These are phyloP conservation scores for Suillus lakei DNA, from an alignment of 768 basidiomycete genomes.

Conservation along the genomic window DNA sequence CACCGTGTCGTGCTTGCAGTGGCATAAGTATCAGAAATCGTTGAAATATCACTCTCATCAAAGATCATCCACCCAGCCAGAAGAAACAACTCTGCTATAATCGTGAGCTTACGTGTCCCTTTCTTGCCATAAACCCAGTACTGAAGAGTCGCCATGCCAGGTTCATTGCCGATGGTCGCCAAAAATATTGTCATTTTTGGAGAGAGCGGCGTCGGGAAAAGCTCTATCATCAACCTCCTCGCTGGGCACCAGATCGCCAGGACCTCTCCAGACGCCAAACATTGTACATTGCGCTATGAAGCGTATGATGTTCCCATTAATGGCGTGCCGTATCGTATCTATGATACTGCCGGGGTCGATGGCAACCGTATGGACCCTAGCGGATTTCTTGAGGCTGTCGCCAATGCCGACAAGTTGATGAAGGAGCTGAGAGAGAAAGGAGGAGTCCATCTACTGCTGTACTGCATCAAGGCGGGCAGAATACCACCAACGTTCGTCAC, in stretches of 20 bases:
- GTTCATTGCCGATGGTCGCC: not conserved
- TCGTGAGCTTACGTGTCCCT: too few species aligned
- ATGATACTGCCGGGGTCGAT: slow-evolving; percentile 6
- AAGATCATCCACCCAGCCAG: too few species aligned
- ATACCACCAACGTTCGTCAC: slow-evolving; percentile 29
- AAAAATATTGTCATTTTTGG: slow-evolving; percentile 20
- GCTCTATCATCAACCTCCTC: slow-evolving; percentile 29
- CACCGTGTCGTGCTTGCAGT: too few species aligned
- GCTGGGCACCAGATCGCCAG: slow-evolving; percentile 31
- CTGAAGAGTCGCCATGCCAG: too few species aligned
- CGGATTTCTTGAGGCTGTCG: slow-evolving; percentile 30
- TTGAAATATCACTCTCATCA: too few species aligned
- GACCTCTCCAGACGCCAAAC: slow-evolving; percentile 37
- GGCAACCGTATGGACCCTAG: not conserved
- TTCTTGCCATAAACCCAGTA: too few species aligned
- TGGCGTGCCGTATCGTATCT: slow-evolving; percentile 20
- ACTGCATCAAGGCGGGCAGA: slow-evolving; percentile 34
- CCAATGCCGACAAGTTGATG: slow-evolving; percentile 36
- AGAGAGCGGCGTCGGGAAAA: slow-evolving; percentile 9
- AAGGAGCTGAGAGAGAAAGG: slow-evolving; percentile 27
- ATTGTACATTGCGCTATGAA: slow-evolving; percentile 40
- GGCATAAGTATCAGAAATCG: too few species aligned
- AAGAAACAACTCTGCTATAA: too few species aligned
- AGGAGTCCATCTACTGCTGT: slow-evolving; percentile 34
- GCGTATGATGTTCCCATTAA: slow-evolving; percentile 30